Conservation (phyloP, 129 eudicot species). For the Apium graveolens region DNA sequence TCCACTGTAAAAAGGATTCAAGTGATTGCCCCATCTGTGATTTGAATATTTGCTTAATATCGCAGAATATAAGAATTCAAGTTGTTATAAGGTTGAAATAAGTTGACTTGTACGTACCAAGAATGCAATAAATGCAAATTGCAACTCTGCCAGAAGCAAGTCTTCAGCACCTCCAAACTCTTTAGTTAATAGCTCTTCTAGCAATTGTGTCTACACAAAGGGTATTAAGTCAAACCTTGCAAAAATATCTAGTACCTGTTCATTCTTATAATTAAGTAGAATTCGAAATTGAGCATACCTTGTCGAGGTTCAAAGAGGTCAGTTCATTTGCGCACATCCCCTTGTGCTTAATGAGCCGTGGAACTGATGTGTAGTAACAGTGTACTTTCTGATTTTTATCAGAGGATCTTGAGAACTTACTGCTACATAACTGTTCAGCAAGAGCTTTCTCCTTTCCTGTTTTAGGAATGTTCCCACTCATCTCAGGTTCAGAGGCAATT, state of each 20-base stretch:
- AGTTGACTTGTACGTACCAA: constrained; percentile 37
- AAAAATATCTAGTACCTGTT: neutral
- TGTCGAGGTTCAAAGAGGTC: constrained; percentile 84
- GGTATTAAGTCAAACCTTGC: constrained; percentile 7
- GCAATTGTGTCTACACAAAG: constrained; percentile 44
- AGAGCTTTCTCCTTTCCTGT: constrained; percentile 65
- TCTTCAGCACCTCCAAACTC: constrained; percentile 77
- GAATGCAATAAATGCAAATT: constrained; percentile 87
- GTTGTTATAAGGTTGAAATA: neutral
- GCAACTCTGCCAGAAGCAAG: constrained; percentile 76
- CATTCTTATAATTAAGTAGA: neutral
- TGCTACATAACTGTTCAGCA: constrained; percentile 55
- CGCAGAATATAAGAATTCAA: neutral
- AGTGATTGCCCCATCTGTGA: constrained; percentile 96
- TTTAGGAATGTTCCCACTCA: constrained; percentile 34
- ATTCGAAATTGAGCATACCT: constrained; percentile 39
- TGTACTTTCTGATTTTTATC: constrained; percentile 37
- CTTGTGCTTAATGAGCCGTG: constrained; percentile 73
- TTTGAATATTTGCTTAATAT: constrained; percentile 2
- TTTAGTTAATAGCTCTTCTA: constrained; percentile 62
- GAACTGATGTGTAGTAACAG: constrained; percentile 76
- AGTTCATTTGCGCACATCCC: constrained; percentile 60
- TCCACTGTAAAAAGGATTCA: constrained; percentile 92
- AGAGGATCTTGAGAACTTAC: constrained; percentile 33
- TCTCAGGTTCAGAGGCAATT: constrained; percentile 53